Base-by-base conservation (phyloP, 2,329 filamentous ascomycete genomes). In the Colletotrichum sp. region DNA sequence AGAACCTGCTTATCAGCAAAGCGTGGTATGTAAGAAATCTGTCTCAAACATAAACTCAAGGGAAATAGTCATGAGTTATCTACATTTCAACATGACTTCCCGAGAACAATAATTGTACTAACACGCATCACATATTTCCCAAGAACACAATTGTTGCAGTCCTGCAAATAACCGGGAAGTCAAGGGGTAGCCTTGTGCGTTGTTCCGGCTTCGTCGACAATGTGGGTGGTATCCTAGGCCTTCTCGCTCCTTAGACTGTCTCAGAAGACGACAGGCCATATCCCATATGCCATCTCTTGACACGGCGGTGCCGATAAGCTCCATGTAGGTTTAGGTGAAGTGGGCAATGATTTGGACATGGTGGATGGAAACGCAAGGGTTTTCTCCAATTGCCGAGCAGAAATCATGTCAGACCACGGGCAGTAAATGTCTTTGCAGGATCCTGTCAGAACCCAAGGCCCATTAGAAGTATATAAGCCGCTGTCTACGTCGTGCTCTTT, bases 391-490 rank as follows among this genome's bases (percentile, higher is more conserved):
- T 28, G 9, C 55, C 0, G 7, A 28, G 55, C 24, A 58, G 55
- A 18, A 28, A 0, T 4, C 26, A 58, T 58, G 0, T 24, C 10
- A 28, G 55, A 28, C 18, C 55, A 58, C 13, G 24, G 1, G 13
- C 24, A 58, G 24, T 0, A 28, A 58, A 28, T 58, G 1, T 10
- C 12, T 58, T 4, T 7, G 55, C 0, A 0, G 4, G 13, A 58
- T 6, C 0, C 6, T 58, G 14, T 3, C 55, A n/a, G 0, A 9
- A 18, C 13, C 24, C 0, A 58, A 16, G 21, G 0, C n/a, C 7
- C 1, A 5, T 18, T 0, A 28, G 9, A 28, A 58, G 55, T 58
- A 0, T 58, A 18, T 10, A 28, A 58, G 24, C 14, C n/a, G 24
- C 55, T 3, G 14, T 58, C 24, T 16, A 7, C 14, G 55, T 0